Evolutionary conservation across 108 stramenopile species (phyloP).

Genomic region (Bacterosira constricta): DNA sequence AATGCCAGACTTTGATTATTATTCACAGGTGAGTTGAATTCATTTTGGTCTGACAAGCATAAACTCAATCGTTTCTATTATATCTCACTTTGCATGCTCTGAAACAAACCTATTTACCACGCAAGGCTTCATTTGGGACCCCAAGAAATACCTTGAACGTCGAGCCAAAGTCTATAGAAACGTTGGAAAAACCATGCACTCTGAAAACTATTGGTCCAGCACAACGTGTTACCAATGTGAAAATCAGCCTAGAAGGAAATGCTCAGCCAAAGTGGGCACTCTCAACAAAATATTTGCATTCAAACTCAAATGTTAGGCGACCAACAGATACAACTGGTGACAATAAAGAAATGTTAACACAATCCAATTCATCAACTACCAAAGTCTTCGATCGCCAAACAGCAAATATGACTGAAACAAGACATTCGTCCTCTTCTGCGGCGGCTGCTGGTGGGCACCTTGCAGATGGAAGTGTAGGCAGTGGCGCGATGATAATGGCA

Average conservation of each 20-base stretch:
- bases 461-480: neutral
- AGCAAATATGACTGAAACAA: too few relatives aligned
- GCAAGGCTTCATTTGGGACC: neutral
- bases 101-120: neutral
- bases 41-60: neutral
- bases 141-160: neutral
- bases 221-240: neutral
- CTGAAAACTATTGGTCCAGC: neutral
- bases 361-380: too few relatives aligned
- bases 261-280: neutral
- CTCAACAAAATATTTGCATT: neutral
- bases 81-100: neutral
- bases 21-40: slow-evolving; percentile 20
- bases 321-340: too few relatives aligned
- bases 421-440: neutral
- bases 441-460: neutral
- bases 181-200: neutral
- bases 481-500: neutral
- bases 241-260: neutral
- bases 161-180: neutral
- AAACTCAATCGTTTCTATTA: neutral
- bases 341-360: too few relatives aligned
- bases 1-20: slow-evolving; percentile 26
- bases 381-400: too few relatives aligned
- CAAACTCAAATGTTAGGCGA: too few relatives aligned